These are phyloP conservation scores for Papiliotrema nemorosa DNA, from an alignment of 1,284 basidiomycete genomes.

Conservation along the genomic window DNA sequence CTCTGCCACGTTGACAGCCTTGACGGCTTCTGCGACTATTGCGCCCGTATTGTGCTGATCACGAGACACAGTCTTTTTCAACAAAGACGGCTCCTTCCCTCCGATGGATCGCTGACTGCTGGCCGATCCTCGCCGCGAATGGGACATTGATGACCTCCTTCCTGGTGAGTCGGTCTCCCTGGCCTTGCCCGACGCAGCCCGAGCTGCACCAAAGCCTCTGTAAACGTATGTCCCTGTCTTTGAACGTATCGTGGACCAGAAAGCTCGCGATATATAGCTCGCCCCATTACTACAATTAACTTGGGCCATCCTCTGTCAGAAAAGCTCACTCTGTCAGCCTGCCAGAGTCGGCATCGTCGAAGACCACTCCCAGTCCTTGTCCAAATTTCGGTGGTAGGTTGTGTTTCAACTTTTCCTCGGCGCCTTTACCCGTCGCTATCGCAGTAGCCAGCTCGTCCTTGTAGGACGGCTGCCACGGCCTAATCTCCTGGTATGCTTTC, in stretches of 20 bases:
- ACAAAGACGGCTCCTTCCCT: conserved; percentile 14
- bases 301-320: neutral
- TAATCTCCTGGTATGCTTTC: conserved; percentile 49
- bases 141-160: conserved; percentile 7
- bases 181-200: conserved; percentile 27
- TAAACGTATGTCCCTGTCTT: conserved; percentile 51
- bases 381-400: conserved; percentile 46
- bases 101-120: conserved; percentile 16
- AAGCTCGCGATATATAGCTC: conserved; percentile 43
- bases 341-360: conserved; percentile 52
- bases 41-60: neutral
- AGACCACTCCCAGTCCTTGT: conserved; percentile 51
- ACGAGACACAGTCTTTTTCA: neutral
- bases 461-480: conserved; percentile 53
- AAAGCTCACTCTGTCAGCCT: conserved; percentile 48
- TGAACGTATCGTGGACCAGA: conserved; percentile 45
- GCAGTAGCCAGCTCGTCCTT: conserved; percentile 53
- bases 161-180: conserved; percentile 5
- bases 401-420: conserved; percentile 56
- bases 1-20: conserved; percentile 7
- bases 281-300: conserved; percentile 30
- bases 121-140: conserved; percentile 27
- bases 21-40: conserved; percentile 3
- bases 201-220: conserved; percentile 51
- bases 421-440: conserved; percentile 50